Conservation (phyloP, 1,284 basidiomycete species). For the Malassezia psittaci region DNA sequence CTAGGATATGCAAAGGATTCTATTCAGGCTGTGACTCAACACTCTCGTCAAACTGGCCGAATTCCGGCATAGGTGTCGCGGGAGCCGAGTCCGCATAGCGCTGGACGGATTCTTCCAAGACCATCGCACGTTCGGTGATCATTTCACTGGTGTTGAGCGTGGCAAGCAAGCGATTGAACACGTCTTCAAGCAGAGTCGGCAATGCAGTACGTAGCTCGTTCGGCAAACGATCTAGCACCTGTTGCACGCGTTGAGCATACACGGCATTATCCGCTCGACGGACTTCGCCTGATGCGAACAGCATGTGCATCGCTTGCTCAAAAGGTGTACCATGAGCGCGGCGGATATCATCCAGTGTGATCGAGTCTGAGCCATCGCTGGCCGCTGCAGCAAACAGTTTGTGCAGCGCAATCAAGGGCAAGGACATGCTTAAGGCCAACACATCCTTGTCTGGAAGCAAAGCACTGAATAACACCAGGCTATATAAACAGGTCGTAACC, state of each 20-base stretch:
- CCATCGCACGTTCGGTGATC: slow-evolving; percentile 14
- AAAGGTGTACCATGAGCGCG: not conserved
- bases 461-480: slow-evolving; percentile 8
- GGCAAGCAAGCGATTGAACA: slow-evolving; percentile 5
- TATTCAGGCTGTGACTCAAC: not conserved
- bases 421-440: slow-evolving; percentile 16
- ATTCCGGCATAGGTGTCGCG: not conserved
- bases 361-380: not conserved
- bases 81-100: slow-evolving; percentile 5
- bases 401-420: slow-evolving; percentile 8
- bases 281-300: not conserved
- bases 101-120: slow-evolving; percentile 13
- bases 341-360: slow-evolving; percentile 1
- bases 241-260: slow-evolving; percentile 4
- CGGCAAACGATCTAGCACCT: not conserved
- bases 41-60: not conserved
- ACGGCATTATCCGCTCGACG: not conserved
- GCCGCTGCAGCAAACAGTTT: slow-evolving; percentile 5
- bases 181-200: slow-evolving; percentile 1
- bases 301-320: not conserved
- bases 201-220: not conserved
- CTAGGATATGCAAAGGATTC: too few relatives aligned
- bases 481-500: slow-evolving; percentile 6
- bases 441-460: slow-evolving; percentile 10
- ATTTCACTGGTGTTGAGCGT: slow-evolving; percentile 14